phyloP scores from a whole-genome alignment of 495 filamentous ascomycete species.

The Lichina pygmaea region DNA sequence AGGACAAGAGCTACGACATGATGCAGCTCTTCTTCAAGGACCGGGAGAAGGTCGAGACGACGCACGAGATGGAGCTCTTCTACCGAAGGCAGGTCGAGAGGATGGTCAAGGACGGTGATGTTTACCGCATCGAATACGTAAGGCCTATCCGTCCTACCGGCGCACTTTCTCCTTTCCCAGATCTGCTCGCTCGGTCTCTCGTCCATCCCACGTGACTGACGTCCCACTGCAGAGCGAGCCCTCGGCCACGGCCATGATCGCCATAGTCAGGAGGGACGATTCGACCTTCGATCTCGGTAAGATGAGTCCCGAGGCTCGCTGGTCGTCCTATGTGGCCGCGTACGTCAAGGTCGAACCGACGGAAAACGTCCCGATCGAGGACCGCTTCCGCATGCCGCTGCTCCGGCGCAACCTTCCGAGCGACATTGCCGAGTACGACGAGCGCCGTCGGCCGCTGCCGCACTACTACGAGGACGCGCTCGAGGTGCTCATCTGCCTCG shows the following conservation, averaged over 20 bases:
- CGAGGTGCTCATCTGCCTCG: constrained; percentile 50
- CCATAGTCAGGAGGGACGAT: constrained; percentile 55
- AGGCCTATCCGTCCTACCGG: constrained; percentile 12
- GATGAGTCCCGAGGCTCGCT: constrained; percentile 30
- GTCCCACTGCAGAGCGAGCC: constrained; percentile 20
- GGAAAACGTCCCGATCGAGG: constrained; percentile 40
- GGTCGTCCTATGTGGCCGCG: constrained; percentile 85
- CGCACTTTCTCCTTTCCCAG: background rate
- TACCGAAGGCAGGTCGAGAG: constrained; percentile 71
- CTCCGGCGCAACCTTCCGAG: constrained; percentile 47
- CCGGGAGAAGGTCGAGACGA: constrained; percentile 53
- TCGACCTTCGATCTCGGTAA: constrained; percentile 43
- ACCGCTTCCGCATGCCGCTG: constrained; percentile 35
- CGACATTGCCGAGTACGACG: constrained; percentile 10
- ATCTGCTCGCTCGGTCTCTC: background rate
- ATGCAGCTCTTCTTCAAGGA: constrained; percentile 59
- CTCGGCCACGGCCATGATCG: constrained; percentile 30
- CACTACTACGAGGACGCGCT: constrained; percentile 30
- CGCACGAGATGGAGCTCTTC: constrained; percentile 57
- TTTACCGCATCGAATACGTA: constrained; percentile 68
- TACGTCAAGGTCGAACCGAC: constrained; percentile 73
- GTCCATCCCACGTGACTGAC: constrained; percentile 3
- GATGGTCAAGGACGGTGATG: constrained; percentile 65
- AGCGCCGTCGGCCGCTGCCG: constrained; percentile 16
- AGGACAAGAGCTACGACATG: constrained; percentile 77